Conservation (phyloP, 306 rosid genomes). For the Aeschynomene evenia region DNA sequence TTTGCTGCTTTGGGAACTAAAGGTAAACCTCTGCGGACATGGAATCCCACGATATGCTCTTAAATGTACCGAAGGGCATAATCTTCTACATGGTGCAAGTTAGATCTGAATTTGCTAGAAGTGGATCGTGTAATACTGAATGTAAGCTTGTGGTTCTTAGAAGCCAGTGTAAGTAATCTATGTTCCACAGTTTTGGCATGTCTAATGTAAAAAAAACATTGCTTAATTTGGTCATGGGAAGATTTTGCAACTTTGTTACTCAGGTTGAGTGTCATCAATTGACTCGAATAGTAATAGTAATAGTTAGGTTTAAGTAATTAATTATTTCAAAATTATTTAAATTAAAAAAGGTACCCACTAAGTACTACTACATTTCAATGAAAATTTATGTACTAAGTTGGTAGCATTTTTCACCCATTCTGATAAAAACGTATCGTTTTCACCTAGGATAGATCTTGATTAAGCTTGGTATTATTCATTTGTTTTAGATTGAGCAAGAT, state of each 20-base stretch:
- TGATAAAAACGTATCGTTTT: not conserved
- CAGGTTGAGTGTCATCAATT: too few relatives aligned
- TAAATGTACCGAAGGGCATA: not conserved
- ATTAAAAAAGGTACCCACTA: too few relatives aligned
- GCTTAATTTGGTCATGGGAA: not conserved
- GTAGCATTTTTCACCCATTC: not conserved
- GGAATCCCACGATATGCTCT: slow-evolving; percentile 5
- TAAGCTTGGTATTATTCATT: not conserved
- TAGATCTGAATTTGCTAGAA: not conserved
- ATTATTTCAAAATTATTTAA: too few relatives aligned
- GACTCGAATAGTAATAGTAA: too few relatives aligned
- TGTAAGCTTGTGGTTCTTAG: not conserved
- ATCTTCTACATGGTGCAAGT: not conserved
- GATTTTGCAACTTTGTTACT: not conserved
- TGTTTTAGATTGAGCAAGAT: not conserved
- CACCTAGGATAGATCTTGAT: not conserved
- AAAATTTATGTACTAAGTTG: too few relatives aligned
- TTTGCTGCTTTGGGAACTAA: slow-evolving; percentile 1
- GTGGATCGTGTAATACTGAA: not conserved
- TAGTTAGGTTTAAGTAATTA: too few relatives aligned
- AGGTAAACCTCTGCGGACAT: not conserved
- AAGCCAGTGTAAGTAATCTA: not conserved
- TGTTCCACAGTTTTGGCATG: not conserved
- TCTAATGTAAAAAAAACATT: not conserved
- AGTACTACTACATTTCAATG: too few relatives aligned